Percentiles rank a stretch among this genome's conserved stretches.
Conservation (phyloP, 495 filamentous ascomycete species). For the Daldinia caldariorum region DNA sequence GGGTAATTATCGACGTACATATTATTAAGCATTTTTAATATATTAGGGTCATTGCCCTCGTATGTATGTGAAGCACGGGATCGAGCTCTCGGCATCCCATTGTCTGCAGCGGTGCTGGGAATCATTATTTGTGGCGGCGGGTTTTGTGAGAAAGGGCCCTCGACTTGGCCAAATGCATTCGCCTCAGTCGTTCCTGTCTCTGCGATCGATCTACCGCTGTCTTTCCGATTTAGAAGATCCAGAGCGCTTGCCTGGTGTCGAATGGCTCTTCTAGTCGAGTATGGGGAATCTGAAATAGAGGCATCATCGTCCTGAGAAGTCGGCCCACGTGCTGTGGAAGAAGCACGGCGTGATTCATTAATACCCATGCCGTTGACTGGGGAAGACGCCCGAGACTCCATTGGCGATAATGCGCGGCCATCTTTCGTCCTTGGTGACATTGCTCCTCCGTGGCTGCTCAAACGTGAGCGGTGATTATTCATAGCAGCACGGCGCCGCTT, state of each 20-base stretch:
- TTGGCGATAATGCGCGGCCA: slow-evolving; percentile 46
- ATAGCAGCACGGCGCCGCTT: slow-evolving; percentile 65
- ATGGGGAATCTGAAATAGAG: slow-evolving; percentile 53
- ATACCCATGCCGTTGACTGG: slow-evolving; percentile 39
- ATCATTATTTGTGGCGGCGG: slow-evolving; percentile 42
- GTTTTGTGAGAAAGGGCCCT: slow-evolving; percentile 68
- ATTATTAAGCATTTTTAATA: slow-evolving; percentile 84
- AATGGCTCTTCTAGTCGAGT: slow-evolving; percentile 53
- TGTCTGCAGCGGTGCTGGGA: slow-evolving; percentile 44
- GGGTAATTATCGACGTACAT: slow-evolving; percentile 94
- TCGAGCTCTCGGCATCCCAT: slow-evolving; percentile 47
- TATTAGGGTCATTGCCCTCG: slow-evolving; percentile 85
- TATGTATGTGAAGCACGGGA: slow-evolving; percentile 73
- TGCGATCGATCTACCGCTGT: slow-evolving; percentile 79
- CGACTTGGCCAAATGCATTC: slow-evolving; percentile 84
- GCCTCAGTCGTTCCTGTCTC: slow-evolving; percentile 86
- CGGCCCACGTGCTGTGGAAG: slow-evolving; percentile 45
- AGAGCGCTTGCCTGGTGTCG: slow-evolving; percentile 81
- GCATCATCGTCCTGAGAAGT: slow-evolving; percentile 45
- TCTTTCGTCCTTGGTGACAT: slow-evolving; percentile 52
- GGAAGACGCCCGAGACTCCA: slow-evolving; percentile 36
- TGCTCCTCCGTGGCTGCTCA: slow-evolving; percentile 53
- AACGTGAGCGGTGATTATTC: slow-evolving; percentile 60
- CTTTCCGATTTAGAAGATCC: slow-evolving; percentile 80
- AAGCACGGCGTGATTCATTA: slow-evolving; percentile 44